Percentiles rank a stretch among this genome's conserved stretches.
These are phyloP conservation scores for Astrephomene gubernaculifera DNA, from an alignment of 139 green algal species.

Conservation along the genomic window DNA sequence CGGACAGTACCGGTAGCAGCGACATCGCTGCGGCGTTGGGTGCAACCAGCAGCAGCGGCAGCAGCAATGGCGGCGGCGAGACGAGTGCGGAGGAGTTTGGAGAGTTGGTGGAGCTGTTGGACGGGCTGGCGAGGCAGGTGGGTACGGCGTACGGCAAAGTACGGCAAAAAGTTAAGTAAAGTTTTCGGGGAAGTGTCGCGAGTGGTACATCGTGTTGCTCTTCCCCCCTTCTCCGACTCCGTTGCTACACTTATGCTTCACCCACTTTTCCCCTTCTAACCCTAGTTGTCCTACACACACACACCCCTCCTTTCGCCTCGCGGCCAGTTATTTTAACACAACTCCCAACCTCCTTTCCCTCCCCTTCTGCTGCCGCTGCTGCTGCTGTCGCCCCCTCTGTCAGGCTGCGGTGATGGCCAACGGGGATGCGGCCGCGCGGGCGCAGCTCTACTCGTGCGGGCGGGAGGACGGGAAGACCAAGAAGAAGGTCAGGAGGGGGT, in stretches of 20 bases:
- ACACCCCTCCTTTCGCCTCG: neutral
- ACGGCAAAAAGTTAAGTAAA: neutral
- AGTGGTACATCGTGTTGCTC: neutral
- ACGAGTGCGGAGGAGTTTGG: neutral
- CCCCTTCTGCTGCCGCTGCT: neutral
- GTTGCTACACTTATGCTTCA: neutral
- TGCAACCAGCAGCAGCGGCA: neutral
- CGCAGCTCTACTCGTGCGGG: conserved; percentile 4
- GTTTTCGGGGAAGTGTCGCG: no score
- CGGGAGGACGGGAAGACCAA: neutral
- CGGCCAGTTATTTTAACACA: no score
- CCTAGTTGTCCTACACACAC: neutral
- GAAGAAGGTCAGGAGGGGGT: neutral
- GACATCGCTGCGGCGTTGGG: no score
- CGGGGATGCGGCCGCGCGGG: neutral
- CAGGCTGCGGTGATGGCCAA: neutral
- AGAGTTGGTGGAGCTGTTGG: neutral
- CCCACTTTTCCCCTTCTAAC: no score
- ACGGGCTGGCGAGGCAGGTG: neutral
- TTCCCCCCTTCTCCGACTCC: neutral
- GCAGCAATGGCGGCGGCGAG: neutral
- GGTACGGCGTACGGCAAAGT: no score
- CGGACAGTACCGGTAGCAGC: no score
- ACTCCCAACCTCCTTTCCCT: neutral
- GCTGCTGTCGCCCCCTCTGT: neutral